phyloP scores from a whole-genome alignment of 257 asterid genomes.

The Nicotiana sylvestris region DNA sequence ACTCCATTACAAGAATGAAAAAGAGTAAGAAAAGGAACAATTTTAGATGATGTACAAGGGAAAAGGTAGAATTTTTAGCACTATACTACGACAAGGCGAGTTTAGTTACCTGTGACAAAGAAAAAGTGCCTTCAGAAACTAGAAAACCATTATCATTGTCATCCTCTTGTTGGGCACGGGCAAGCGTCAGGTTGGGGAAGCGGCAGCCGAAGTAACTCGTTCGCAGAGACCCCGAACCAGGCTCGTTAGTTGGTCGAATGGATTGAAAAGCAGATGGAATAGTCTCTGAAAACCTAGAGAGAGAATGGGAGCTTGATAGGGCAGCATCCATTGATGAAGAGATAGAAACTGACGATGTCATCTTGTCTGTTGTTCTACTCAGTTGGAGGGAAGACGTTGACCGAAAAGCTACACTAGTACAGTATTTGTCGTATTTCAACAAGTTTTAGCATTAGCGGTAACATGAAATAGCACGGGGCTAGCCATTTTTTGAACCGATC shows the following conservation, averaged over 20 bases:
- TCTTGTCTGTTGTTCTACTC: neutral
- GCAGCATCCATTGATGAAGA: slow-evolving; percentile 61
- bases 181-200: slow-evolving; percentile 24
- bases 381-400: too few relatives aligned
- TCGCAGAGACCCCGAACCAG: neutral
- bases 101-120: slow-evolving; percentile 37
- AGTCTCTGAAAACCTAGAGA: slow-evolving; percentile 32
- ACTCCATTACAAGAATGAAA: neutral
- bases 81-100: neutral
- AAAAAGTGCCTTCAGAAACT: slow-evolving; percentile 29
- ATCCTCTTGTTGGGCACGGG: slow-evolving; percentile 32
- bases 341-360: slow-evolving; percentile 27
- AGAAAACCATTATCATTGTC: slow-evolving; percentile 30
- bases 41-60: neutral
- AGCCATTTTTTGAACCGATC: too few relatives aligned
- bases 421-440: too few relatives aligned
- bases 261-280: slow-evolving; percentile 8
- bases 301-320: slow-evolving; percentile 35
- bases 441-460: too few relatives aligned
- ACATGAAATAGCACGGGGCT: too few relatives aligned
- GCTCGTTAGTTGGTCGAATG: slow-evolving; percentile 6
- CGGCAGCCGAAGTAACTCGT: slow-evolving; percentile 23
- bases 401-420: too few relatives aligned
- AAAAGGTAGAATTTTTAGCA: too few relatives aligned
- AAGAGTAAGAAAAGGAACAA: neutral